Percentiles rank a stretch among this genome's conserved stretches.
Conservation (phyloP, 805 yeast species). For the Lipomyces sp. region DNA sequence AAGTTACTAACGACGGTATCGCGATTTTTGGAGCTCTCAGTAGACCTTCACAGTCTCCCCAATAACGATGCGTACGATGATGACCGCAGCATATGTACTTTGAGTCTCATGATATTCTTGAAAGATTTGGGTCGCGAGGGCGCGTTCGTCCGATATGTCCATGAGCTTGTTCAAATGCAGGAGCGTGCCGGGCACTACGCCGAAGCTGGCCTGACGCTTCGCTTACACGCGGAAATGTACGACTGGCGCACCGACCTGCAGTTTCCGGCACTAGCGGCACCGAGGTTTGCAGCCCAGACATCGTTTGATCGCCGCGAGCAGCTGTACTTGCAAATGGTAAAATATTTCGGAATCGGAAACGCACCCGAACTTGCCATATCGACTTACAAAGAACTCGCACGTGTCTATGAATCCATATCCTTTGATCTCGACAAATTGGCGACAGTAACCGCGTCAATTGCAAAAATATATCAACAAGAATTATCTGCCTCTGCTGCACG, state of each 20-base stretch:
- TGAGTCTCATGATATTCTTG: slow-evolving; percentile 75
- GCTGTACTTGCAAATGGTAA: slow-evolving; percentile 70
- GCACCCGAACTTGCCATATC: slow-evolving; percentile 81
- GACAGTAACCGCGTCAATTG: slow-evolving; percentile 67
- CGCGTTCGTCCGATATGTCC: slow-evolving; percentile 75
- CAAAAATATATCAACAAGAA: slow-evolving; percentile 68
- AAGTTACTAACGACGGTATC: slow-evolving; percentile 50
- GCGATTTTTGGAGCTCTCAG: slow-evolving; percentile 66
- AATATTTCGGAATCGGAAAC: slow-evolving; percentile 69
- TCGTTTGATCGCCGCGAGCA: slow-evolving; percentile 81
- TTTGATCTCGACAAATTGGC: slow-evolving; percentile 79
- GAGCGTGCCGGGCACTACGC: slow-evolving; percentile 63
- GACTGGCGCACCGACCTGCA: slow-evolving; percentile 61
- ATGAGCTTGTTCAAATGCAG: slow-evolving; percentile 71
- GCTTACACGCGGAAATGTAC: slow-evolving; percentile 75
- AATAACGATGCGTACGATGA: slow-evolving; percentile 82
- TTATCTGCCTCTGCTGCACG: slow-evolving; percentile 61
- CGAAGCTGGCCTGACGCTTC: slow-evolving; percentile 83
- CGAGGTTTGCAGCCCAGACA: slow-evolving; percentile 78
- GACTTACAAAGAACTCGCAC: slow-evolving; percentile 74
- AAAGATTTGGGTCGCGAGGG: slow-evolving; percentile 80
- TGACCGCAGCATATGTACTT: slow-evolving; percentile 78
- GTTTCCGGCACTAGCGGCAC: slow-evolving; percentile 63
- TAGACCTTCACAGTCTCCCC: slow-evolving; percentile 75
- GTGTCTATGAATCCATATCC: slow-evolving; percentile 71